These are phyloP conservation scores for Diaporthe aspalathi DNA, from an alignment of 2,329 filamentous ascomycete species.

Conservation along the genomic window DNA sequence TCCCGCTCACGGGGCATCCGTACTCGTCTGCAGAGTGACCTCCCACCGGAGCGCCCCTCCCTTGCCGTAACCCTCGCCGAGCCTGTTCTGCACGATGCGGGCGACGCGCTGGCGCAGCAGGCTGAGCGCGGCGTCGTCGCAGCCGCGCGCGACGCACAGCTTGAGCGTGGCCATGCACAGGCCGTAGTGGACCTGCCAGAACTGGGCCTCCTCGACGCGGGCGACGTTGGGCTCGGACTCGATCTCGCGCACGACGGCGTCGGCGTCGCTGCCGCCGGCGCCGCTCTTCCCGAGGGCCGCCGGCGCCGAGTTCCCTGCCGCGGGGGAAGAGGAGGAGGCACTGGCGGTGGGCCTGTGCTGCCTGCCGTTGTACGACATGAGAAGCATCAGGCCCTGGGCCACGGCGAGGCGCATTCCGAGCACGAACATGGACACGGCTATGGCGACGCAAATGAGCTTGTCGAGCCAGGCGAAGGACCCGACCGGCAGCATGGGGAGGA, in stretches of 20 bases:
- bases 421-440: slow-evolving; percentile 88
- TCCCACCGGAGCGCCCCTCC: slow-evolving; percentile 89
- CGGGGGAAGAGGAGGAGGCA: slow-evolving; percentile 23
- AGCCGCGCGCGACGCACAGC: slow-evolving; percentile 73
- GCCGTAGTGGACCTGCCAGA: slow-evolving; percentile 99
- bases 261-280: slow-evolving; percentile 56
- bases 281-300: slow-evolving; percentile 45
- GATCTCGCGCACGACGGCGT: slow-evolving; percentile 85
- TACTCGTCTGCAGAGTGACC: slow-evolving; percentile 83
- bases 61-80: slow-evolving; percentile 88
- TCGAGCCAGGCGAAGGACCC: slow-evolving; percentile 88
- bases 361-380: slow-evolving; percentile 84
- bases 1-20: slow-evolving; percentile 46
- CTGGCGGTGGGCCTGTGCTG: slow-evolving; percentile 31
- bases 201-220: slow-evolving; percentile 87
- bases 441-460: slow-evolving; percentile 80
- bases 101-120: slow-evolving; percentile 81
- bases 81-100: slow-evolving; percentile 82
- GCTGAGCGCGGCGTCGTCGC: slow-evolving; percentile 76
- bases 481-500: slow-evolving; percentile 83
- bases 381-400: slow-evolving; percentile 89
- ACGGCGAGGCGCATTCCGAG: slow-evolving; percentile 86
- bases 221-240: slow-evolving; percentile 81
- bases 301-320: slow-evolving; percentile 8
- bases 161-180: slow-evolving; percentile 96